Percentiles rank a stretch among this genome's conserved stretches.
Conservation (phyloP, 306 rosid genomes). For the Cicer arietinum region DNA sequence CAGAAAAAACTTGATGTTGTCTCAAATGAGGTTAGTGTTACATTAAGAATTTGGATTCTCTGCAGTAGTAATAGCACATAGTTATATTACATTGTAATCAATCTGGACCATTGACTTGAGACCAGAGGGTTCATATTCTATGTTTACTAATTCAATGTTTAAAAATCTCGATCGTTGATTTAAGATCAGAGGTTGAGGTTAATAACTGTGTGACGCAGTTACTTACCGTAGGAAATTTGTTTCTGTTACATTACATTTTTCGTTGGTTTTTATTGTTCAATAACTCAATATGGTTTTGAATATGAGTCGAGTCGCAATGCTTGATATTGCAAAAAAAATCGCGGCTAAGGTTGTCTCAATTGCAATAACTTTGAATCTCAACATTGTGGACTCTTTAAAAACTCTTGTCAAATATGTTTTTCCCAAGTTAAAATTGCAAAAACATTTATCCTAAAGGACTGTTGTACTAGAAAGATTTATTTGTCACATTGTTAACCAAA, state of each 20-base stretch:
- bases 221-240: no score
- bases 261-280: background rate
- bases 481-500: constrained; percentile 19
- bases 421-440: constrained; percentile 2
- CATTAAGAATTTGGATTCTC: no score
- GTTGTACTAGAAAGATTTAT: constrained; percentile 3
- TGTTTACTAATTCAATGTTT: no score
- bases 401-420: background rate
- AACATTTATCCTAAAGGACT: background rate
- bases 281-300: no score
- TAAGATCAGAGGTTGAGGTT: no score
- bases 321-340: background rate
- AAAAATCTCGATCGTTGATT: no score
- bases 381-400: background rate
- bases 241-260: background rate
- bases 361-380: background rate
- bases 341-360: background rate
- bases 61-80: no score
- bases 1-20: constrained; percentile 96
- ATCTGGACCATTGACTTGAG: no score
- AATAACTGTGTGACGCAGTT: no score
- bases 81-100: no score
- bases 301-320: background rate
- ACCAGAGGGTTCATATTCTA: no score
- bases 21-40: constrained; percentile 83